Base-by-base conservation (phyloP, 1,139 yeast genomes). In the Nadsonia commutata region DNA sequence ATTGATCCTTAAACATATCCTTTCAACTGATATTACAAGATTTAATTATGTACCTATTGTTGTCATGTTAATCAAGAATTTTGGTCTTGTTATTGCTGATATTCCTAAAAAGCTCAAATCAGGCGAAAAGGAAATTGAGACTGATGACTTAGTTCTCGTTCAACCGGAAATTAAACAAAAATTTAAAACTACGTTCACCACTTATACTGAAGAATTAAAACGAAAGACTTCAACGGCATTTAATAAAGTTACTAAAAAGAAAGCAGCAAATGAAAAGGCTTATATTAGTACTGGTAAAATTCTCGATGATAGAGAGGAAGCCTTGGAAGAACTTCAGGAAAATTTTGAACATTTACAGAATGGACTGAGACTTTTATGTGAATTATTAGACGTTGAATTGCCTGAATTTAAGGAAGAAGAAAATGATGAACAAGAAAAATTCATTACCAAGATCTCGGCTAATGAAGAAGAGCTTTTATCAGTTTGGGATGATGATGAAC, bases 401-500 rank as follows among this genome's bases (percentile, higher is more conserved):
- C 72, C 71, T 2, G 56, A 54, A 20, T 52, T 67, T 37, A 48
- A 49, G 17, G 43, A 45, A 6, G 48, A 52, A 2, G 48, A 49
- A 19, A 54, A 53, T 16, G 58, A 51, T 11, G 56, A 52, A 40
- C 49, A 50, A 18, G 52, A 48, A 21, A 52, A 56, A 36, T 40
- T 53, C 38, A 53, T 57, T 39, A 54, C 54, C n/a, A 43, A 46
- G 33, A 52, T 51, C 27, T 53, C 51, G 2, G 46, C 52, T 13
- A 44, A 51, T 43, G 56, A 44, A 7, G 46, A 40, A 21, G 46
- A 43, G n/a, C 66, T 65, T 36, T 56, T 58, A 3, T 63, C 63
- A 8, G 59, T 79, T 17, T 85, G 94, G 94, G 81, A 74, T 40
- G 78, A 72, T 48, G 72, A 74, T 13, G 81, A 77, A 39, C 77